Evolutionary conservation across 1,139 yeast genomes (phyloP).

Genomic region (Yamadazyma songkhlaensis): DNA sequence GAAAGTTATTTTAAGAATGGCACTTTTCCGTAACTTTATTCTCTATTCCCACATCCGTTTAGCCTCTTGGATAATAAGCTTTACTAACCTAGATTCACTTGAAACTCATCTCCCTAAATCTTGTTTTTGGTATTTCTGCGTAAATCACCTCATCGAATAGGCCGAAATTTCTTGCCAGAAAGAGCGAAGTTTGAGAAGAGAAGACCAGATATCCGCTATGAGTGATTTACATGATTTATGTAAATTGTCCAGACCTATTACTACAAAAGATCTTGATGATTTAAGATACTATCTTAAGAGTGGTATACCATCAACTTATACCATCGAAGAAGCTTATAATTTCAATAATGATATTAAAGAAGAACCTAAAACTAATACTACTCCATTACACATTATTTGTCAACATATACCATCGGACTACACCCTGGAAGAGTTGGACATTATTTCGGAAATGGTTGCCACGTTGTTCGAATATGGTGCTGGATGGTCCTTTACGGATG

Average conservation of each 20-base stretch:
- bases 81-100: too few relatives aligned
- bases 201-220: constrained; percentile 32
- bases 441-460: constrained; percentile 57
- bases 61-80: too few relatives aligned
- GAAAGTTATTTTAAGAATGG: too few relatives aligned
- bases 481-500: constrained; percentile 79
- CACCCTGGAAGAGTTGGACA: constrained; percentile 39
- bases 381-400: constrained; percentile 74
- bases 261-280: constrained; percentile 39
- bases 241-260: constrained; percentile 58
- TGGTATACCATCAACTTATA: constrained; percentile 82
- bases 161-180: background rate
- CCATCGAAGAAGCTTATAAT: constrained; percentile 70
- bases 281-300: constrained; percentile 47
- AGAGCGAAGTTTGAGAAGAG: background rate
- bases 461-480: constrained; percentile 81
- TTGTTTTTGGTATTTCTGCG: too few relatives aligned
- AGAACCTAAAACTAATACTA: constrained; percentile 54
- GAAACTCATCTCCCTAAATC: too few relatives aligned
- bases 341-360: constrained; percentile 42
- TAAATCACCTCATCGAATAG: too few relatives aligned
- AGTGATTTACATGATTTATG: constrained; percentile 72
- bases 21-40: too few relatives aligned
- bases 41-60: too few relatives aligned
- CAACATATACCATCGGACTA: constrained; percentile 48